Evolutionary conservation across 2,329 filamentous ascomycete species (phyloP).

Genomic region (Aspergillus pseudoglaucus): DNA sequence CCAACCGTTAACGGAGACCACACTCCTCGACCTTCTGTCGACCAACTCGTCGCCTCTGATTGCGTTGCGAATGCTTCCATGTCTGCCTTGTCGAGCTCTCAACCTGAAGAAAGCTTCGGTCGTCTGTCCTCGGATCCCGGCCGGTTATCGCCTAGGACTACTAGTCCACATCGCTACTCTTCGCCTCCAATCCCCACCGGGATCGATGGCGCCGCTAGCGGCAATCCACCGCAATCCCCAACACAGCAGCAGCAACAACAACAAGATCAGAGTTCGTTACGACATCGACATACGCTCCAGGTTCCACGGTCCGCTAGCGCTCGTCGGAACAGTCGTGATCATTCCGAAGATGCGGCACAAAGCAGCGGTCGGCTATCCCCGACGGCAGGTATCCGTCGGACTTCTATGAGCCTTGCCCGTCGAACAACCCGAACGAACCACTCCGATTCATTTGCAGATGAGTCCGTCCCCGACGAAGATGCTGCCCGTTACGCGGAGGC

Average conservation of each 20-base stretch:
- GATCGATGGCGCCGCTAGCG: conserved; percentile 45
- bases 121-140: conserved; percentile 26
- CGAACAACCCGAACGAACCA: conserved; percentile 78
- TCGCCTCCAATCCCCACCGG: conserved; percentile 50
- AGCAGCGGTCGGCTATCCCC: conserved; percentile 79
- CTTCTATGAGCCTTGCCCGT: conserved; percentile 75
- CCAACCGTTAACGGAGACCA: conserved; percentile 27
- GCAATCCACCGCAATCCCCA: background rate
- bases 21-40: conserved; percentile 20
- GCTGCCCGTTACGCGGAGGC: conserved; percentile 87
- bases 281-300: conserved; percentile 82
- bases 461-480: conserved; percentile 80
- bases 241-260: background rate
- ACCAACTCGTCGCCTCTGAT: conserved; percentile 24
- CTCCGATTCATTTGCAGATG: conserved; percentile 77
- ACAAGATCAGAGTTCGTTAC: conserved; percentile 55
- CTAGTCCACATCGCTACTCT: conserved; percentile 30
- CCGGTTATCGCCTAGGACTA: conserved; percentile 22
- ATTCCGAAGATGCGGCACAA: conserved; percentile 51
- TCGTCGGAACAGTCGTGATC: conserved; percentile 60
- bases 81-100: conserved; percentile 28
- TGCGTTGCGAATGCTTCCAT: conserved; percentile 21
- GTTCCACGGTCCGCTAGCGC: conserved; percentile 65
- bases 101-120: conserved; percentile 23
- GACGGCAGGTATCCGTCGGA: conserved; percentile 59